These are phyloP conservation scores for Daldinia bambusicola DNA, from an alignment of 495 filamentous ascomycete genomes.

Conservation along the genomic window DNA sequence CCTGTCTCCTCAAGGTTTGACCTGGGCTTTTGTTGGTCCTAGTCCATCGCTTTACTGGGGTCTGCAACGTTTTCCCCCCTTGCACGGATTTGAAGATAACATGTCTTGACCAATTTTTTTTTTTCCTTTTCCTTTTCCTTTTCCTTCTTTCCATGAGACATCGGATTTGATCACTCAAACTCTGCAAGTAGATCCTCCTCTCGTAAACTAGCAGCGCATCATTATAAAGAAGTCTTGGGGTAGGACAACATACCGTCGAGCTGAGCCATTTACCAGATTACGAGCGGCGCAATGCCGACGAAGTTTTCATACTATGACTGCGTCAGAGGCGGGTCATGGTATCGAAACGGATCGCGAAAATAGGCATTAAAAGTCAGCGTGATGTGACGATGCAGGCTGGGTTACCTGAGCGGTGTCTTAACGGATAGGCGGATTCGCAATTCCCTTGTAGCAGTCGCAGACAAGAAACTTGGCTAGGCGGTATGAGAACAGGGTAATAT, in stretches of 20 bases:
- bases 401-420: slow-evolving; percentile 25
- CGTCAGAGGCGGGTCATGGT: slow-evolving; percentile 38
- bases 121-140: not conserved
- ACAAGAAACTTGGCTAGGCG: slow-evolving; percentile 33
- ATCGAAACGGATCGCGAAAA: slow-evolving; percentile 14
- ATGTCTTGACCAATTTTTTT: slow-evolving; percentile 3
- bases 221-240: slow-evolving; percentile 27
- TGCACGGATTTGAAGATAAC: not conserved
- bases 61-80: not conserved
- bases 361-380: slow-evolving; percentile 17
- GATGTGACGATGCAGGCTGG: slow-evolving; percentile 28
- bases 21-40: slow-evolving; percentile 3
- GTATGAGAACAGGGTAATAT: slow-evolving; percentile 23
- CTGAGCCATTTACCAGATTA: slow-evolving; percentile 21
- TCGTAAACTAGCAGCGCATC: slow-evolving; percentile 20
- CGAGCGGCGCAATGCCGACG: slow-evolving; percentile 16
- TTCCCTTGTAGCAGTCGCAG: slow-evolving; percentile 26
- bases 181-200: not conserved
- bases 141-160: not conserved
- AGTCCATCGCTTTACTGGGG: not conserved
- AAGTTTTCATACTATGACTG: slow-evolving; percentile 26
- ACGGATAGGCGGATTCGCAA: slow-evolving; percentile 9
- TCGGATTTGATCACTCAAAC: not conserved
- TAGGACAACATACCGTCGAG: slow-evolving; percentile 29
- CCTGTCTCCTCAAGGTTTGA: not conserved